Conservation (phyloP, 2,329 filamentous ascomycete genomes). For the Arachnomyces sp. region DNA sequence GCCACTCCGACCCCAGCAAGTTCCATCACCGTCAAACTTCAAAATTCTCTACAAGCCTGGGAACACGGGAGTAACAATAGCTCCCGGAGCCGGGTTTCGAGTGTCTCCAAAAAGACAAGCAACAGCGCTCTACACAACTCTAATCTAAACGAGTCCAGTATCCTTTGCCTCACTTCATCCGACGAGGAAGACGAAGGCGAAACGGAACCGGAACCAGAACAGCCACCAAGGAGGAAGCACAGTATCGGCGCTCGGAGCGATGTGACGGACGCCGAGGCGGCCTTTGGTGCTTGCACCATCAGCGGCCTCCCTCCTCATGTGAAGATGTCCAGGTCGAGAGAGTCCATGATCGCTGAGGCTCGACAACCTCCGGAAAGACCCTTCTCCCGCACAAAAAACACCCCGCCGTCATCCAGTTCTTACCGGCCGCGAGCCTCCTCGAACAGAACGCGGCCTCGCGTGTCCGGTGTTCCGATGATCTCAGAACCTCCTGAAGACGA, state of each 20-base stretch:
- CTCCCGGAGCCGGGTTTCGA: constrained; percentile 9
- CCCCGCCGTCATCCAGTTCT: too few relatives aligned
- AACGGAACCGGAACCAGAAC: constrained; percentile 9
- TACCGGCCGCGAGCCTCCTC: too few relatives aligned
- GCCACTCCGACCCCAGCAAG: constrained; percentile 1
- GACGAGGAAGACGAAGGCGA: constrained; percentile 36
- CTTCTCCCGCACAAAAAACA: too few relatives aligned
- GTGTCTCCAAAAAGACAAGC: constrained; percentile 32
- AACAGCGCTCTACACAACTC: constrained; percentile 29
- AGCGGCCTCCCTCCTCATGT: constrained; percentile 12
- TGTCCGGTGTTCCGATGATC: constrained; percentile 19
- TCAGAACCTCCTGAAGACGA: constrained; percentile 21
- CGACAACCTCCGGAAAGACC: too few relatives aligned
- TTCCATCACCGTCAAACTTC: constrained; percentile 1
- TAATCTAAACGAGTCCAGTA: constrained; percentile 38
- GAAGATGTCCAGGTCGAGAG: constrained; percentile 21
- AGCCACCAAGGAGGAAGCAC: constrained; percentile 11
- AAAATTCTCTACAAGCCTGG: constrained; percentile 15
- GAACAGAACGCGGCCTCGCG: too few relatives aligned
- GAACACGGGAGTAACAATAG: constrained; percentile 12
- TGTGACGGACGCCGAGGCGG: too few relatives aligned
- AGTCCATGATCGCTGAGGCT: too few relatives aligned
- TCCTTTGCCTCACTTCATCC: constrained; percentile 44
- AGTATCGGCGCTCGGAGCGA: constrained; percentile 13
- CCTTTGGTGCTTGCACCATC: neutral